Evolutionary conservation across 1,284 basidiomycete genomes (phyloP).

Genomic region (Boletellus deceptivus): DNA sequence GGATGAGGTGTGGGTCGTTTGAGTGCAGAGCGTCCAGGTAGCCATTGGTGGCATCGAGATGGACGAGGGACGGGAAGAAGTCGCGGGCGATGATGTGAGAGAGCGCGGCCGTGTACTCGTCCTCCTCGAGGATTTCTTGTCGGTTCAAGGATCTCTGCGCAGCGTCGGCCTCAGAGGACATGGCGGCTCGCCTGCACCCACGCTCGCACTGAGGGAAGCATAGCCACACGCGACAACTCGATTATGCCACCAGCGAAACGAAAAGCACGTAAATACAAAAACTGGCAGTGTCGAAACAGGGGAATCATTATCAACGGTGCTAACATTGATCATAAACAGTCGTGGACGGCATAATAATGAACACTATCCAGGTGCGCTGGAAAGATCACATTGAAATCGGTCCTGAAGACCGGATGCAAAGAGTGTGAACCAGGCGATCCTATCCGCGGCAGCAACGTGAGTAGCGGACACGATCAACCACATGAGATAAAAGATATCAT

Average conservation of each 20-base stretch:
- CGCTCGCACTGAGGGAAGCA: neutral
- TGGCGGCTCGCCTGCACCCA: constrained; percentile 7
- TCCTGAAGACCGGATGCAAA: constrained; percentile 23
- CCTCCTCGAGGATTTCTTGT: constrained; percentile 85
- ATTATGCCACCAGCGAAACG: neutral
- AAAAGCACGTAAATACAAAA: constrained; percentile 13
- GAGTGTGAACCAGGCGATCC: constrained; percentile 10
- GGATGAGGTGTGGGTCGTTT: constrained; percentile 71
- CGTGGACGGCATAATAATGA: constrained; percentile 18
- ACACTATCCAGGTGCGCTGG: constrained; percentile 7
- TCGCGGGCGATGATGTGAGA: constrained; percentile 94
- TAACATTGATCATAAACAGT: constrained; percentile 28
- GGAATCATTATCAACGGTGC: constrained; percentile 16
- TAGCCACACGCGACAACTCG: constrained; percentile 14
- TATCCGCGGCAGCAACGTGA: constrained; percentile 14
- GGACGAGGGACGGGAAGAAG: constrained; percentile 92
- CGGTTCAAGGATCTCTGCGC: constrained; percentile 57
- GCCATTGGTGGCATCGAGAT: constrained; percentile 82
- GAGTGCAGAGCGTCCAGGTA: constrained; percentile 78
- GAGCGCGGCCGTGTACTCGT: constrained; percentile 91
- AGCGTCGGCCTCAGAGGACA: constrained; percentile 21
- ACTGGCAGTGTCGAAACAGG: constrained; percentile 6
- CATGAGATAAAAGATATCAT: constrained; percentile 10
- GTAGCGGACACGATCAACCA: constrained; percentile 9
- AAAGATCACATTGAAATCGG: constrained; percentile 16